Evolutionary conservation across 169 alveolate genomes (phyloP).

Genomic region (Plasmodium reichenowi): DNA sequence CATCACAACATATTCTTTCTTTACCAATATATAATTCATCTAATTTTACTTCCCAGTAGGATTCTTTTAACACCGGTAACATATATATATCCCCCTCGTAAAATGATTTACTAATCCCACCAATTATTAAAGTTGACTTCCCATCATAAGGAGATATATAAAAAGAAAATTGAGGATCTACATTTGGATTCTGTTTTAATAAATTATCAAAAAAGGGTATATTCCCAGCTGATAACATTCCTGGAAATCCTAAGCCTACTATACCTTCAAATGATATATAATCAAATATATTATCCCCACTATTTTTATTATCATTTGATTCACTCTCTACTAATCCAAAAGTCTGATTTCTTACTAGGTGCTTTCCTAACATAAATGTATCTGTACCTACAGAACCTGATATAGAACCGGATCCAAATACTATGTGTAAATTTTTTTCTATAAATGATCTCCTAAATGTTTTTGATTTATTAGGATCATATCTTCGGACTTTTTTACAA

Average conservation of each 20-base stretch:
- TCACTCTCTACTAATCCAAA: slow-evolving; percentile 90
- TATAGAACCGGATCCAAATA: slow-evolving; percentile 91
- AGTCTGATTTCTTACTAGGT: slow-evolving; percentile 83
- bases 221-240: slow-evolving; percentile 89
- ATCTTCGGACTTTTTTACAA: slow-evolving; percentile 83
- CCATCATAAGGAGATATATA: slow-evolving; percentile 84
- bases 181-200: slow-evolving; percentile 78
- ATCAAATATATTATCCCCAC: slow-evolving; percentile 79
- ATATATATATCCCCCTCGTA: slow-evolving; percentile 86
- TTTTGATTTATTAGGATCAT: slow-evolving; percentile 79
- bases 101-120: slow-evolving; percentile 88
- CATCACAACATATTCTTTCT: slow-evolving; percentile 88
- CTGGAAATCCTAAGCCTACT: slow-evolving; percentile 91
- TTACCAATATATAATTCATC: slow-evolving; percentile 90
- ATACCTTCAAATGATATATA: slow-evolving; percentile 91
- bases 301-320: slow-evolving; percentile 54
- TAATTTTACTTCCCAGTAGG: slow-evolving; percentile 91
- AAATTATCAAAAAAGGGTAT: slow-evolving; percentile 88
- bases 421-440: slow-evolving; percentile 84
- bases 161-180: slow-evolving; percentile 87
- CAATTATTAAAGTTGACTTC: slow-evolving; percentile 67
- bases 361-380: slow-evolving; percentile 84
- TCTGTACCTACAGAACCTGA: slow-evolving; percentile 88
- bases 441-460: slow-evolving; percentile 79
- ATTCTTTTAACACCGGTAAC: slow-evolving; percentile 91